phyloP scores from a whole-genome alignment of 257 asterid genomes.

The Solanum pimpinellifolium region DNA sequence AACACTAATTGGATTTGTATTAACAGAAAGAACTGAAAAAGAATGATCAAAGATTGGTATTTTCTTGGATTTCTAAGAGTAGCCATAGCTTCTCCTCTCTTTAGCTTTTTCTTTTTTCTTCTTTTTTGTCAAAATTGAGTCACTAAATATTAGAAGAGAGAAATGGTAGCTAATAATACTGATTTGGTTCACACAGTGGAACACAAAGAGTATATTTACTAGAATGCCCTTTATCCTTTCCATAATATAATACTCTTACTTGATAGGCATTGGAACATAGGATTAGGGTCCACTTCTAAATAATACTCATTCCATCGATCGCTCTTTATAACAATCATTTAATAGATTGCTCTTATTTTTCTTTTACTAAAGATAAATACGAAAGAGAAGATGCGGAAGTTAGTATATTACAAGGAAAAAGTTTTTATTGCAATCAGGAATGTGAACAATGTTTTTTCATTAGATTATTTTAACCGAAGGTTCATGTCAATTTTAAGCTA shows the following conservation, averaged over 20 bases:
- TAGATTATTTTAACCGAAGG: too few relatives aligned
- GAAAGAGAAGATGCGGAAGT: too few relatives aligned
- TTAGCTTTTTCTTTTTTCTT: neutral
- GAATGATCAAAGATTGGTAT: conserved; percentile 11
- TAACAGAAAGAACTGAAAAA: conserved; percentile 27
- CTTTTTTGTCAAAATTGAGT: neutral
- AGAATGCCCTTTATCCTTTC: neutral
- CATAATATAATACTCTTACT: neutral
- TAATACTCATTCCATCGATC: accelerated
- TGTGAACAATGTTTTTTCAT: accelerated
- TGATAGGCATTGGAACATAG: neutral
- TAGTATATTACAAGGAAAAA: neutral
- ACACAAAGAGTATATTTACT: neutral
- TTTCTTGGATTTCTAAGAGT: conserved; percentile 10
- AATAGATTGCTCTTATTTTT: too few relatives aligned
- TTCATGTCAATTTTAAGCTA: neutral
- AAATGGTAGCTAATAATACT: neutral
- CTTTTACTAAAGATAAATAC: too few relatives aligned
- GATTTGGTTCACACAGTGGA: neutral
- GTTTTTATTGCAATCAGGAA: too few relatives aligned
- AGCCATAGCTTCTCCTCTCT: conserved; percentile 15
- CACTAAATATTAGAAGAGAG: neutral
- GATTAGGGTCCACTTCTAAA: neutral
- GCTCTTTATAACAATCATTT: too few relatives aligned
- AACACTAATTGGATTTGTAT: conserved; percentile 14